Percentiles rank a stretch among this genome's conserved stretches.
These are phyloP conservation scores for Leptographium lundbergii DNA, from an alignment of 2,329 filamentous ascomycete species.

Conservation along the genomic window DNA sequence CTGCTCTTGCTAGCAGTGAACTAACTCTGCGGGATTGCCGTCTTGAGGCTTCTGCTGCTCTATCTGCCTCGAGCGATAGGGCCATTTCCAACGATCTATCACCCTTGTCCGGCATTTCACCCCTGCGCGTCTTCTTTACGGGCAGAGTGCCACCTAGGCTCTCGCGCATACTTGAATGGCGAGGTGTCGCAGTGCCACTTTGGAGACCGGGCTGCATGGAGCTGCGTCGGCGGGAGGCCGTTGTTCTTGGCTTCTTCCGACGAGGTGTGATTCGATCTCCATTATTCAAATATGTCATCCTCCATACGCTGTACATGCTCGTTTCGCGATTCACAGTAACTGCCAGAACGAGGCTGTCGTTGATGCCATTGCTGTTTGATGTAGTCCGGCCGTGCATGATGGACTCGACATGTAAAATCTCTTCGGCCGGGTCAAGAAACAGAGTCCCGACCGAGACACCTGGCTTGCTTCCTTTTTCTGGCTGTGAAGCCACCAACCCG, in stretches of 20 bases:
- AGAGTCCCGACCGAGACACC: constrained; percentile 30
- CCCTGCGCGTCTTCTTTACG: constrained; percentile 40
- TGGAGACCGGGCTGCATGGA: constrained; percentile 55
- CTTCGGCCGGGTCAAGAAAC: constrained; percentile 64
- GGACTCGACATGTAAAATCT: constrained; percentile 71
- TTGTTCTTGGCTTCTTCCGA: constrained; percentile 31
- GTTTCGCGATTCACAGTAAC: constrained; percentile 71
- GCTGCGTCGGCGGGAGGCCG: constrained; percentile 41
- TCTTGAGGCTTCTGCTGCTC: constrained; percentile 36
- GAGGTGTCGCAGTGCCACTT: constrained; percentile 67
- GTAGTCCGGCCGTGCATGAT: constrained; percentile 25
- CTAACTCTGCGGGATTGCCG: constrained; percentile 69
- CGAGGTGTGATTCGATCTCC: constrained; percentile 42
- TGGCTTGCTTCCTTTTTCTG: constrained; percentile 27
- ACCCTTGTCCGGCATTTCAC: constrained; percentile 32
- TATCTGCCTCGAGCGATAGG: constrained; percentile 59
- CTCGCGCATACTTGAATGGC: constrained; percentile 59
- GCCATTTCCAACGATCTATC: constrained; percentile 43
- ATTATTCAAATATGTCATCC: constrained; percentile 61
- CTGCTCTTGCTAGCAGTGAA: constrained; percentile 76
- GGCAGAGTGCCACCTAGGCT: constrained; percentile 55
- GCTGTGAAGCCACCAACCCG: constrained; percentile 60
- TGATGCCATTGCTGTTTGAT: constrained; percentile 31
- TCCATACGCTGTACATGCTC: constrained; percentile 75
- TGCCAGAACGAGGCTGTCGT: constrained; percentile 52